Evolutionary conservation across 768 basidiomycete species (phyloP).

Genomic region (Crepidotus variabilis): DNA sequence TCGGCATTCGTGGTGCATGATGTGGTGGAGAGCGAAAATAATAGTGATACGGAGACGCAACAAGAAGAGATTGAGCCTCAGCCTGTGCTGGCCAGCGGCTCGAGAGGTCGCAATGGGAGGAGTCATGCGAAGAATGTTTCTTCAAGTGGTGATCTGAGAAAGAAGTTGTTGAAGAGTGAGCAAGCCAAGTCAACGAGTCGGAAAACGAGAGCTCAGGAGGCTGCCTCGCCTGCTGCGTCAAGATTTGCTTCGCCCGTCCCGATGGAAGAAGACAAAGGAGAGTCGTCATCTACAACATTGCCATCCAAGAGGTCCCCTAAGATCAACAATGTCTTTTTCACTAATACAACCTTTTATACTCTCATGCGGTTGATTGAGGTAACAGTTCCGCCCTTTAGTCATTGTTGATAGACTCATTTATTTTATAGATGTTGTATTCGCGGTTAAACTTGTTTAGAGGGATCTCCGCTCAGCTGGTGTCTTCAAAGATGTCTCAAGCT

Average conservation of each 20-base stretch:
- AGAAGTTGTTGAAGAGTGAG: conserved; percentile 79
- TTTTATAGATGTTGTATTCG: conserved; percentile 69
- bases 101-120: conserved; percentile 32
- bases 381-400: conserved; percentile 18
- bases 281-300: neutral
- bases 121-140: conserved; percentile 19
- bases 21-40: conserved; percentile 47
- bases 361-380: conserved; percentile 87
- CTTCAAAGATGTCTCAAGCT: neutral
- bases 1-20: conserved; percentile 62
- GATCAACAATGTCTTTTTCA: conserved; percentile 69
- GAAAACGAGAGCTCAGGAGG: conserved; percentile 54
- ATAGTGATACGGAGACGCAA: conserved; percentile 42
- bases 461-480: conserved; percentile 47
- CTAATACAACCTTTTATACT: conserved; percentile 86
- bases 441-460: conserved; percentile 78
- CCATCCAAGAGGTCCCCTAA: conserved; percentile 23
- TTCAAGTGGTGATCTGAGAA: conserved; percentile 61
- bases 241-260: conserved; percentile 60
- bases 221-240: conserved; percentile 52
- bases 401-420: conserved; percentile 4
- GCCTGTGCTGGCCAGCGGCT: conserved; percentile 22
- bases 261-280: conserved; percentile 30
- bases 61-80: conserved; percentile 4
- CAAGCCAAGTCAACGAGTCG: conserved; percentile 68